Base-by-base conservation (phyloP, 208 protist genomes). In the Phytomonas francai region DNA sequence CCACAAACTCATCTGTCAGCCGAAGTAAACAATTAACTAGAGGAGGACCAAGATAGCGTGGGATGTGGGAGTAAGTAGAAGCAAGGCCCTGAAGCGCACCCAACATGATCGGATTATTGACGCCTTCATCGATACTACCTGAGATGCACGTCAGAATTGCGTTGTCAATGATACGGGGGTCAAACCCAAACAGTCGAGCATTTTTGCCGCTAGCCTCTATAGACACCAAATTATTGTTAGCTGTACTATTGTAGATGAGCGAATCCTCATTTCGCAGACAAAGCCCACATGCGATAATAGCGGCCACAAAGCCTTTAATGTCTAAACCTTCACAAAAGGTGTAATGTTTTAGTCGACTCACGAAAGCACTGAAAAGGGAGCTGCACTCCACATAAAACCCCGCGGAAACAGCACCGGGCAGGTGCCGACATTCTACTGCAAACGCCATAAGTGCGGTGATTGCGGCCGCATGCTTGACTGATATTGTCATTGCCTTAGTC, bases 301-400 rank as follows among this genome's bases (percentile, higher is more conserved):
- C 76, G 14, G 89, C 83, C 12, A 86, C 78, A 67, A 94, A 88
- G 54, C 81, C 84, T 63, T 87, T 77, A 58, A 88, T 73, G 62
- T 81, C 84, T 54, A 94, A 74, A 16, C 76, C 79, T 25, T 67
- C 57, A 28, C 69, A 51, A 63, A 91, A 88, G 54, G 45, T 65
- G 27, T 88, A 63, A n/a, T 70, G 60, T 42, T 64, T 72, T 75
- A 94, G 63, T 31, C 76, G 73, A 11, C 67, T 42, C 12, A 89
- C 63, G 28, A 89, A 68, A 12, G 70, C 64, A 14, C 79, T 72
- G 68, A 81, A 86, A 45, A 89, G 74, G 19, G 71, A 76, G 58
- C 84, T 83, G 72, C 80, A 83, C 72, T 89, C 80, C 3, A 78
- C 84, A 60, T 80, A 92, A 49, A 94, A 94, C 1, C 81, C 78